Conservation (phyloP, 1,284 basidiomycete genomes). For the Heterobasidion parviporum region DNA sequence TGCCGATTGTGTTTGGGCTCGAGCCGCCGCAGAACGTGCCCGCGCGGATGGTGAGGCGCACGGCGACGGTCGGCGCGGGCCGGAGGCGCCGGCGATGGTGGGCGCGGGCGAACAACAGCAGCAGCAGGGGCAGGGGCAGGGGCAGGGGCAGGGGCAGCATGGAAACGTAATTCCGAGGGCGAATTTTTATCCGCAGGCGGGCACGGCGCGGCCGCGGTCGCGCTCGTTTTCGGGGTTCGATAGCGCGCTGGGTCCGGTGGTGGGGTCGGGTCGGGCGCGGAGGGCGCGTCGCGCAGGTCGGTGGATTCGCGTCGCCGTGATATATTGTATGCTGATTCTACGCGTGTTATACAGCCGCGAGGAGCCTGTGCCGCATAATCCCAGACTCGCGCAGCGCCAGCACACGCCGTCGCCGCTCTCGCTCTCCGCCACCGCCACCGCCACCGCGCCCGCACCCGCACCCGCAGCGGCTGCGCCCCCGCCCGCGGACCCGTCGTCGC, state of each 20-base stretch:
- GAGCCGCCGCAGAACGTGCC: constrained; percentile 40
- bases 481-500: neutral
- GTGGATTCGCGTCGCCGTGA: too few relatives aligned
- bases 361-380: too few relatives aligned
- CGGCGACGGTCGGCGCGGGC: neutral
- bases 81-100: neutral
- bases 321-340: too few relatives aligned
- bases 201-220: constrained; percentile 50
- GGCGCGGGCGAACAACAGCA: neutral
- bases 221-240: constrained; percentile 69
- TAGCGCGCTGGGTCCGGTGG: neutral
- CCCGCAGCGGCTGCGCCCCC: too few relatives aligned
- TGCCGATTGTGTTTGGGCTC: constrained; percentile 55
- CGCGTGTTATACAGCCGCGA: too few relatives aligned
- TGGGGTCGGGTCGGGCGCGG: constrained; percentile 4
- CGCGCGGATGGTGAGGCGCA: constrained; percentile 10
- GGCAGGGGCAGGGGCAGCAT: too few relatives aligned
- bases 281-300: constrained; percentile 10
- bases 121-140: neutral
- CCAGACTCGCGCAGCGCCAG: too few relatives aligned
- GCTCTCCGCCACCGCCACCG: too few relatives aligned
- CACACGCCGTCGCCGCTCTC: too few relatives aligned
- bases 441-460: too few relatives aligned
- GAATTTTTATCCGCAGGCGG: constrained; percentile 53
- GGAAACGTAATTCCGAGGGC: constrained; percentile 41